Evolutionary conservation across 2,329 filamentous ascomycete genomes (phyloP).

Genomic region (Piedraia hortae): DNA sequence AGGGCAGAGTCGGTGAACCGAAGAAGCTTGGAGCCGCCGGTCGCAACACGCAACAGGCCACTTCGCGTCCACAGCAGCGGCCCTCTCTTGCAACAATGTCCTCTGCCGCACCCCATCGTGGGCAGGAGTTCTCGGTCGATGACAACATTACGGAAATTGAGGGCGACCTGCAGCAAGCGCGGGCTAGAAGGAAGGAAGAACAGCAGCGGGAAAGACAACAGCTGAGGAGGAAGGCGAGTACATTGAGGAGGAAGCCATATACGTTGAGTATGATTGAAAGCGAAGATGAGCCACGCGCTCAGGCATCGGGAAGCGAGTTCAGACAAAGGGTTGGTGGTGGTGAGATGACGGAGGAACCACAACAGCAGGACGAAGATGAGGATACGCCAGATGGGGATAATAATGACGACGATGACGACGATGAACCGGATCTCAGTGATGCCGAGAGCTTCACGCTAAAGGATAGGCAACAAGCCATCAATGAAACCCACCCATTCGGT

Average conservation of each 20-base stretch:
- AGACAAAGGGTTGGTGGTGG: conserved; percentile 1
- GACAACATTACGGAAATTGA: conserved; percentile 63
- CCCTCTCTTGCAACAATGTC: conserved; percentile 46
- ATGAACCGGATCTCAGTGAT: conserved; percentile 53
- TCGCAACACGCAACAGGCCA: too few relatives aligned
- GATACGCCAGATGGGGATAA: conserved; percentile 18
- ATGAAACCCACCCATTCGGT: conserved; percentile 94
- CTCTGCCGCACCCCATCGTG: conserved; percentile 45
- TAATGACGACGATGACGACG: conserved; percentile 24
- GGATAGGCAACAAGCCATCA: conserved; percentile 91
- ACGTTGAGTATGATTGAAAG: conserved; percentile 22
- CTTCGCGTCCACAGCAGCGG: conserved; percentile 17
- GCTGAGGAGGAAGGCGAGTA: conserved; percentile 23
- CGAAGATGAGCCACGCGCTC: conserved; percentile 14
- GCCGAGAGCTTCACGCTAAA: conserved; percentile 95
- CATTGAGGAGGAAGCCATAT: conserved; percentile 21
- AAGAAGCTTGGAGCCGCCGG: too few relatives aligned
- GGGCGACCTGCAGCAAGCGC: conserved; percentile 28
- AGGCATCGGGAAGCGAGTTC: conserved; percentile 6
- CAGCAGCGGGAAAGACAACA: conserved; percentile 11
- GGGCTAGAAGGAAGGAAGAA: conserved; percentile 5
- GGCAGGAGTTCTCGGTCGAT: conserved; percentile 72
- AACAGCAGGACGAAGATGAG: conserved; percentile 12
- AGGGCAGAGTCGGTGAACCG: too few relatives aligned
- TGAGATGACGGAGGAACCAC: not conserved